Conservation (phyloP, 176 grass and related monocot genomes). For the Bolboschoenus planiculmis region DNA sequence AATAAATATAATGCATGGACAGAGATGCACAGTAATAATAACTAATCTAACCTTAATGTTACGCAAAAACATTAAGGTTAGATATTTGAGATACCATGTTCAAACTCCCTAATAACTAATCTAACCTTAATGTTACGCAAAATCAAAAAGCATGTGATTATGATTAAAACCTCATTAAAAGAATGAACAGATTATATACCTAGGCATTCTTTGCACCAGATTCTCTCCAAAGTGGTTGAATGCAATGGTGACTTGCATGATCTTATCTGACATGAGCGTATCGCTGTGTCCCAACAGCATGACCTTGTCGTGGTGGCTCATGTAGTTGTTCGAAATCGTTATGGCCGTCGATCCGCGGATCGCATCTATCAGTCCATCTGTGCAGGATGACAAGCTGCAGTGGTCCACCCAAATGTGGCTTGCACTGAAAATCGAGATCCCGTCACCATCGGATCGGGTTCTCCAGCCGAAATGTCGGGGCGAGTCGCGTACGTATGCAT, state of each 20-base stretch:
- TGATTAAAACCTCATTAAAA: not conserved
- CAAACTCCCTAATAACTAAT: not conserved
- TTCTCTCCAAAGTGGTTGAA: slow-evolving; percentile 28
- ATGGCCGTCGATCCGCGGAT: slow-evolving; percentile 19
- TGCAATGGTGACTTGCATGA: slow-evolving; percentile 24
- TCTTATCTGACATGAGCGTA: slow-evolving; percentile 9
- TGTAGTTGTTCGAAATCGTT: slow-evolving; percentile 19
- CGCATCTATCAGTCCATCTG: slow-evolving; percentile 14
- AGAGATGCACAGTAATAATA: not conserved
- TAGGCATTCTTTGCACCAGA: slow-evolving; percentile 24
- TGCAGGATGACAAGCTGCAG: slow-evolving; percentile 5
- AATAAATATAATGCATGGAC: not conserved
- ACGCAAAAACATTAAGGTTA: not conserved
- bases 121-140: not conserved
- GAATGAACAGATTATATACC: not conserved
- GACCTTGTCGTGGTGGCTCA: slow-evolving; percentile 24
- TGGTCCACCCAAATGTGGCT: slow-evolving; percentile 24
- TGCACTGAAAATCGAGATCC: slow-evolving; percentile 5
- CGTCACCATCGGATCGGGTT: slow-evolving; percentile 6
- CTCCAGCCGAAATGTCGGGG: slow-evolving; percentile 12
- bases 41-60: not conserved
- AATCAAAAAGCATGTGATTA: not conserved
- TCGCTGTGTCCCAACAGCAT: slow-evolving; percentile 23
- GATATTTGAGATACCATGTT: not conserved
- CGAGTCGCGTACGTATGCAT: slow-evolving; percentile 11